Evolutionary conservation across 352 stramenopile genomes (phyloP), one percentile per base, ranked within the genome.

Genomic region (Phytophthora constricta): DNA sequence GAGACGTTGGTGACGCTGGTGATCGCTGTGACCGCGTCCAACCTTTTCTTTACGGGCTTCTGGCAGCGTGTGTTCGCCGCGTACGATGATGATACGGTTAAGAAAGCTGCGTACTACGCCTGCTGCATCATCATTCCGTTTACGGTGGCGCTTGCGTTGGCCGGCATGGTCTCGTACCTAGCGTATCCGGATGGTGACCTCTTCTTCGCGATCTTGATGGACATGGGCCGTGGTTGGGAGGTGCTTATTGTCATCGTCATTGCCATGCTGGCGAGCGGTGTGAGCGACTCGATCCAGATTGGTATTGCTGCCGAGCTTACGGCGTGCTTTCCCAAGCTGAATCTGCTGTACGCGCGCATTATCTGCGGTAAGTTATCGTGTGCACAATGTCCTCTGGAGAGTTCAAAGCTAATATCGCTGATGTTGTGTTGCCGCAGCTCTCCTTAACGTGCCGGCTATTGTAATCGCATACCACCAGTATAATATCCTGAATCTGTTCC

Each of bases 1-100:
- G 80, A 91, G 68, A 77, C 80, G 39, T 67, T 91, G 13, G 73
- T 91, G 37, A 91, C 82, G 50, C 77, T 91, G 19, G 70, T 74
- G 20, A 87, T 91, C 53, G 82, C 82, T 22, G 56, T 89, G 19
- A 75, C 70, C 3, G 70, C 80, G 5, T 80, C 82, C 28, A 89
- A 88, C 58, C 56, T 91, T 17, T 91, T 91, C 66, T 86, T 88
- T 64, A 89, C 82, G 58, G 82, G 80, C 62, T 91, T 86, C 59
- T 91, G 82, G 82, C 82, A 89, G 68, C 80, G 82, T 20, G 81
- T 89, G 51, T 90, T 79, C 59, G 57, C 76, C 2, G 79, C 76
- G 14, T 71, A 79, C 16, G 74, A 84, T 56, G 73, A 89, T 62
- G 39, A 46, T 5, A 89, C 79, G 22, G 57, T 91, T 17, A 70